These are phyloP conservation scores for Hygrophila difformis DNA, from an alignment of 257 asterid species.

Conservation along the genomic window DNA sequence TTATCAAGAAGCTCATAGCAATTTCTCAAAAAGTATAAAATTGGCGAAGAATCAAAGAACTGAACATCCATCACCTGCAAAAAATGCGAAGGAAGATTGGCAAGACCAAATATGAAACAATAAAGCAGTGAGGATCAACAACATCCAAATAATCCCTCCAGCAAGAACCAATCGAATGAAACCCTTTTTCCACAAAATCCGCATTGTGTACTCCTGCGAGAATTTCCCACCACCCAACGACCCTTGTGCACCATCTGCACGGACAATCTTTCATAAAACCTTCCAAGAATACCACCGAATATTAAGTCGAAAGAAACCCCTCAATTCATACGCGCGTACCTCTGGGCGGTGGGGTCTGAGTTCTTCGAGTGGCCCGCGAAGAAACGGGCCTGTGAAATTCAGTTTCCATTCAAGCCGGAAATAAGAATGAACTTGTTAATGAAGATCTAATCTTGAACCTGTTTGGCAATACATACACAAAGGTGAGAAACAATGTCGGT, in stretches of 20 bases:
- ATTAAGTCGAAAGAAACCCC: not conserved
- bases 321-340: constrained; percentile 19
- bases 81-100: constrained; percentile 43
- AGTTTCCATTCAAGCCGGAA: constrained; percentile 47
- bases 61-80: constrained; percentile 29
- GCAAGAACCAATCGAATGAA: constrained; percentile 47
- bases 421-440: too few species aligned
- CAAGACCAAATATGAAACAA: constrained; percentile 61
- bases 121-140: constrained; percentile 42
- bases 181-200: constrained; percentile 47
- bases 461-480: too few species aligned
- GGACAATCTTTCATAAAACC: constrained; percentile 5
- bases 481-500: too few species aligned
- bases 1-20: too few species aligned
- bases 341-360: constrained; percentile 30
- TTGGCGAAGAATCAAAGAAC: not conserved
- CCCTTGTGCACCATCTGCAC: constrained; percentile 31
- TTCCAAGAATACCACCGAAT: not conserved
- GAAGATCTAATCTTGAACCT: too few species aligned
- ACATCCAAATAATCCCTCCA: constrained; percentile 53
- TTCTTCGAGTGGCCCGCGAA: constrained; percentile 44
- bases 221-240: constrained; percentile 28
- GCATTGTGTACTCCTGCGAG: constrained; percentile 36
- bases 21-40: not conserved
- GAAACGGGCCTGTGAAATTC: constrained; percentile 34